Base-by-base conservation (phyloP, 345 rosid genomes). In the Litchi chinensis region DNA sequence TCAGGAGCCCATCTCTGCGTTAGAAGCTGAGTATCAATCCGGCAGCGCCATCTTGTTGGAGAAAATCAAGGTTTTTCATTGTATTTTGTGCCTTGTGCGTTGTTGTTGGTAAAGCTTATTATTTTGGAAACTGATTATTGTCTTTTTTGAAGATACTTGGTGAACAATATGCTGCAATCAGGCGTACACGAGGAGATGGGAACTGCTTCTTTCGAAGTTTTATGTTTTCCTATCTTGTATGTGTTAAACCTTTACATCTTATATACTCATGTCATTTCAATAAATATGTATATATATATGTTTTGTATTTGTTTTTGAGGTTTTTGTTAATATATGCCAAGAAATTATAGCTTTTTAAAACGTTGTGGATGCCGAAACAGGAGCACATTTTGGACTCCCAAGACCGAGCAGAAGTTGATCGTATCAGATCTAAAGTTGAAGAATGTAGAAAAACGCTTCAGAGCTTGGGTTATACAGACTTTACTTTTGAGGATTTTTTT, bases 161-260 rank as follows among this genome's bases (percentile, higher is more conserved):
- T 40, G 91, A 85, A 71, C 91, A 87, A 76, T 93, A 91, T 86
- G 88, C 67, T 69, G 93, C 90, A 77, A 94, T 97, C 74, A 84
- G 99, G 85, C 85, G 99, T 83, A 91, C 99, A 22, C 88, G 96
- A 37, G 99, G 99, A 6, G 99, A 97, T 88, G 99, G 99, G 57
- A 97, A 97, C 77, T 97, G 99, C 89, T 97, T 97, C 82, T 97
- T 97, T 81, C 92, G 98, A 18, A 87, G 98, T 82, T 94, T 96
- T 81, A 94, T 94, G 99, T 94, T 94, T 80, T 86, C 98, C 1
- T 97, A 97, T 86, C 98, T 97, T 77, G 98, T 94, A 93, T 77
- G 93, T 79, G 65, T 21, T 60, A 54, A 16, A 54, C n/a, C 68
- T 37, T 76, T 5, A n/a, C 10, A 21, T 76, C 39, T 50, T 54